Evolutionary conservation across 2,329 filamentous ascomycete species (phyloP), one percentile per base, ranked within the genome.

Genomic region (Colletotrichum navitas): DNA sequence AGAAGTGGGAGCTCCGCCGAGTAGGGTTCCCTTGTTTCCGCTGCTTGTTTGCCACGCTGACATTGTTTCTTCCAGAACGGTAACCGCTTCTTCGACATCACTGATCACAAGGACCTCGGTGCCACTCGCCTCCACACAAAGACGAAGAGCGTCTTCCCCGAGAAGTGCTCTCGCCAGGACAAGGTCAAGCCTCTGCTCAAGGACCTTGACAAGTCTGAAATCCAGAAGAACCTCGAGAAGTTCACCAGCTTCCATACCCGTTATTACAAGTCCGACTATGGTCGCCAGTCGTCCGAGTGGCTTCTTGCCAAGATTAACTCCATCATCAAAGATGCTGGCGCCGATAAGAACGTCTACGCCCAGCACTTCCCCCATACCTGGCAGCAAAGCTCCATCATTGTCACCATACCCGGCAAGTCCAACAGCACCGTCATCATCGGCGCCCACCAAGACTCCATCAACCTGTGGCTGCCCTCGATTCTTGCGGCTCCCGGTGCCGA

Each of bases 381-480:
- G 95, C 92, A 92, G 73, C 95, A 99, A 79, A 92, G 92, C 82
- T 95, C 92, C 74, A 92, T 98, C 78, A 97, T 98, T 78, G 95
- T 94, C 32, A 95, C 92, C 8, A 94, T 99, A 60, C 95, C 95
- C 0, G 95, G 95, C 67, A 88, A 93, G 84, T 92, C 89, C 70
- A 91, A 96, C 78, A 92, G 92, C 81, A 97, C 95, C 0, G 88
- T 97, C 41, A 91, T 98, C 29, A 92, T 98, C 75, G 95, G 95
- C 63, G 94, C 95, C 1, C 95, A 98, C 81, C 95, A 97, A 80
- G 95, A 98, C 81, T 97, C 93, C 77, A 97, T 97, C 83, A 98
- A 98, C 82, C 87, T 97, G 56, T 97, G 94, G 84, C 83, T 97
- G 16, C 95, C 95, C 0, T 93, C 92, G 2, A 85, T 97, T 45